Base-by-base conservation (phyloP, 1,284 basidiomycete genomes). In the Fistulina hepatica region DNA sequence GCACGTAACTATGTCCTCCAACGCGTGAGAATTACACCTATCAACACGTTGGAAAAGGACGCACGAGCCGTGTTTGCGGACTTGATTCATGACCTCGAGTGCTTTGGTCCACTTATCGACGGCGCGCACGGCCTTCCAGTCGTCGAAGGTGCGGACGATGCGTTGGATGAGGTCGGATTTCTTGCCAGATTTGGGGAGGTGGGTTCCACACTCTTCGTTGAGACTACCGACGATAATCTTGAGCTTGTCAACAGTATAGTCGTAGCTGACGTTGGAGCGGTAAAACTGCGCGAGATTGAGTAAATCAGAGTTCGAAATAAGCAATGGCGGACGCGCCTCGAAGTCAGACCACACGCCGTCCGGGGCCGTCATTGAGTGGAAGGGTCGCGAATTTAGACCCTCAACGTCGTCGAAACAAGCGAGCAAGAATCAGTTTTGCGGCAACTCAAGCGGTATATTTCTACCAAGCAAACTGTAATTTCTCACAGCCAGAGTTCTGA, bases 131-230 rank as follows among this genome's bases (percentile, higher is more conserved):
- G 57, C 55, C 50, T 68, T 71, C 76, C 79, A 84, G 33, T 48
- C 44, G 43, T 80, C 73, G 47, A 88, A 57, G 43, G 66, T 61
- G 9, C 48, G 48, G 28, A 65, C 57, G 44, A 84, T 76, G 43
- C 77, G 69, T 52, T 85, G 76, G 52, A 89, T 85, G 33, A 89
- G 69, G 20, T 88, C 83, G 47, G 81, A 76, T 54, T 90, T 90
- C 61, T 81, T 84, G 23, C 85, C 85, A n/a, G 78, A 69, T 57
- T 82, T 81, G 37, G 71, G 67, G 19, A 88, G 62, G 47, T 71
- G 69, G 5, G 73, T 72, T 36, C 63, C 60, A 51, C 82, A 82
- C 52, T 82, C 73, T 28, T 83, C 77, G 61, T 85, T 85, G 49
- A 88, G 64, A 20, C 73, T 73, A 22, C 62, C 59, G 39, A 89